Evolutionary conservation across 192 early-diverging fungal species (phyloP), one percentile per base, ranked within the genome.

Genomic region (Gorgonomyces haynaldii): DNA sequence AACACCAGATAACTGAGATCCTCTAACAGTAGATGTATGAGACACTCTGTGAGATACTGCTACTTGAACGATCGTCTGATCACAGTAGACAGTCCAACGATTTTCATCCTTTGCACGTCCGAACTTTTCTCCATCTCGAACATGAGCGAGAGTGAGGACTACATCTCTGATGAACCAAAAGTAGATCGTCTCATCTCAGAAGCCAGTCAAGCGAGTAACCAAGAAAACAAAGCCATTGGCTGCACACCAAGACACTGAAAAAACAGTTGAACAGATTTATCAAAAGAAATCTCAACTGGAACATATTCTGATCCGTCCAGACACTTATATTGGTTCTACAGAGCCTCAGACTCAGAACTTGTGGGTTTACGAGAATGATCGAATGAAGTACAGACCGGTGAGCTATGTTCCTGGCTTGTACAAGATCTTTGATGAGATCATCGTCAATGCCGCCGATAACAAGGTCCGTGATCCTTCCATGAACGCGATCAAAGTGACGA

Each of bases 371-470:
- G 82, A 92, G 45, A 60, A 67, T 9, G 67, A 71, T 57, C 53
- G 16, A 72, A 81, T 61, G 70, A 62, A 42, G 5, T 69, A 78
- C 41, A 74, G 81, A 37, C 60, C 75, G 8, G 76, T 89, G 23
- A 79, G 51, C 1, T 85, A 79, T 65, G 88, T 88, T 2, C 71
- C 71, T 27, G 95, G 92, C 37, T 56, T 98, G 15, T 96, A 92
- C 66, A 98, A 98, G 61, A 98, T 98, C 52, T 86, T 95, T 29
- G 95, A 98, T 58, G 95, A 98, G 62, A 95, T 98, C 50, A 68
- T 98, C 9, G 92, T 98, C 16, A 98, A 95, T 60, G 91, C 64
- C 60, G 86, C 85, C 35, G 89, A 96, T 56, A 91, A 91, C 69
- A 87, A 89, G 79, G 80, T 81, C 42, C 84, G 92, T 17, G 95